These are phyloP conservation scores for Ambrosia trifida DNA, from an alignment of 129 eudicot genomes.

Conservation along the genomic window DNA sequence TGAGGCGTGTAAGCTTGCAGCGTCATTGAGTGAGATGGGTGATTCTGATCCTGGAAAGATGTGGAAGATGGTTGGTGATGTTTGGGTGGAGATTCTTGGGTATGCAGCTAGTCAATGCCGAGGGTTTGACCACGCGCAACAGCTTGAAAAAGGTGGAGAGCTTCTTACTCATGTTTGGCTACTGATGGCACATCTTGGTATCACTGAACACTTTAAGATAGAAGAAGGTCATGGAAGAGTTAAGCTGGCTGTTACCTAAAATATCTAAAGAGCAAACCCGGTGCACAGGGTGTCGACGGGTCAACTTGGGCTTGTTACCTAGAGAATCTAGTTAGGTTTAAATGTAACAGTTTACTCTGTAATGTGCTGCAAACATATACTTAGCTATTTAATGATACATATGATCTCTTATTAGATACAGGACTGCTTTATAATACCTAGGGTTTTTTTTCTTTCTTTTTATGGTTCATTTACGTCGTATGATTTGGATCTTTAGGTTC, in stretches of 20 bases:
- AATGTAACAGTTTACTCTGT: background rate
- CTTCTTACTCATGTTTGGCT: conserved; percentile 48
- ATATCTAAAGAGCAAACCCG: background rate
- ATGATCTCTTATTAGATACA: background rate
- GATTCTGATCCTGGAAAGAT: conserved; percentile 10
- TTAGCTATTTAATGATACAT: background rate
- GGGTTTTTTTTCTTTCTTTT: too few relatives aligned
- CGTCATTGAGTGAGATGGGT: conserved; percentile 10
- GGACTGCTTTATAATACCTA: background rate
- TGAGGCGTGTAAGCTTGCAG: conserved; percentile 47
- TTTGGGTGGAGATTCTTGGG: conserved; percentile 49
- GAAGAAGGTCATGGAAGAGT: conserved; percentile 44
- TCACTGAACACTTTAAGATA: conserved; percentile 44
- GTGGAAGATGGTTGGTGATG: conserved; percentile 44
- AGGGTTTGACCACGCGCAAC: conserved; percentile 49
- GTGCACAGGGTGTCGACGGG: too few relatives aligned
- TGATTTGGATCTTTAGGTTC: background rate
- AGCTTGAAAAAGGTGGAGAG: conserved; percentile 46
- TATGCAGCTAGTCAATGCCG: conserved; percentile 48
- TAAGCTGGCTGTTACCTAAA: conserved; percentile 32
- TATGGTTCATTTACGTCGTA: too few relatives aligned
- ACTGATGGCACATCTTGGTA: conserved; percentile 49
- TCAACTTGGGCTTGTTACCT: too few relatives aligned
- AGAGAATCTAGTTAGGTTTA: background rate
- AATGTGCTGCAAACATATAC: background rate